Percentiles rank a stretch among this genome's conserved stretches.
Conservation (phyloP, 179 eudicot species). For the Drosera spatulata region DNA sequence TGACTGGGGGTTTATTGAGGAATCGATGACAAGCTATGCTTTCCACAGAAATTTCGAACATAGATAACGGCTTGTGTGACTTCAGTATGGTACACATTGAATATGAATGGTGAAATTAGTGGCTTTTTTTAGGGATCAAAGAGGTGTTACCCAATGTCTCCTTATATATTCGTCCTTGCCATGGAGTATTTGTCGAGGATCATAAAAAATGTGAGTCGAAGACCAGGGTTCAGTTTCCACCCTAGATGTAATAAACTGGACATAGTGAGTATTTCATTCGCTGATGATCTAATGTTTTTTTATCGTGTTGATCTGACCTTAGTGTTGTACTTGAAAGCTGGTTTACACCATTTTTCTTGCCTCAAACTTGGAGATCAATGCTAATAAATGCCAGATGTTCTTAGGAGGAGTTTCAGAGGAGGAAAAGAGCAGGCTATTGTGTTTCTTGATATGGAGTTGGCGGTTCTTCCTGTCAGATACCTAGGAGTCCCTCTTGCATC, state of each 20-base stretch:
- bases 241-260: background rate
- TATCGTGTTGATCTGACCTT: background rate
- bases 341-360: no score
- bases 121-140: background rate
- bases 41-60: background rate
- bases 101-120: background rate
- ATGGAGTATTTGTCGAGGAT: background rate
- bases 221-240: background rate
- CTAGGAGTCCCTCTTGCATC: no score
- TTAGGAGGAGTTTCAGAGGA: no score
- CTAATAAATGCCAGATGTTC: no score
- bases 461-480: no score
- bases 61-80: background rate
- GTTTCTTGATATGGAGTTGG: no score
- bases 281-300: slow-evolving; percentile 1
- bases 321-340: background rate
- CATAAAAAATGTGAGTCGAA: background rate
- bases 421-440: no score
- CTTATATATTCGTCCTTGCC: background rate
- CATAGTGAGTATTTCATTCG: background rate
- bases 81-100: background rate
- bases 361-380: no score
- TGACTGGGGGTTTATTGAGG: background rate
- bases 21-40: background rate
- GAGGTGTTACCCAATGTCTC: background rate